Base-by-base conservation (phyloP, 768 basidiomycete genomes). In the Amanita rubescens region DNA sequence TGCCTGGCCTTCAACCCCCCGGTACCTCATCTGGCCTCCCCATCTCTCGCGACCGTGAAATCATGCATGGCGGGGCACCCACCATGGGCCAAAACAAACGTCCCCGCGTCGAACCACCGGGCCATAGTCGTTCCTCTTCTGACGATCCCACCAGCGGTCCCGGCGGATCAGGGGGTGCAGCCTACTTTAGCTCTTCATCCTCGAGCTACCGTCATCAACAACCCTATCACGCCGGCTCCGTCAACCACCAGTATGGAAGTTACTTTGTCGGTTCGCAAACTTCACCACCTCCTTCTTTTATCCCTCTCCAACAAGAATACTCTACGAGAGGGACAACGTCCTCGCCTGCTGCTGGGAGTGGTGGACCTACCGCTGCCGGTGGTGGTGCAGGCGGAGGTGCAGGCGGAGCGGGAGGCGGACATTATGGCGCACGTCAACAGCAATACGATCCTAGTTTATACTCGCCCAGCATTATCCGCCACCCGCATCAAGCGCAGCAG, bases 301-400 rank as follows among this genome's bases (percentile, higher is more conserved):
- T 70, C 22, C 69, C 67, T 9, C 64, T 67, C n/a, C 62, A 64
- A 30, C 59, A 65, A 14, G 65, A 67, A 42, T 66, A 63, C 44
- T 60, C 59, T 33, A 54, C 48, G 32, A 51, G 59, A 17, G 34
- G 50, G 20, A 45, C 58, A 17, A 32, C 54, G 46, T 24, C 38
- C 25, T 50, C 47, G 14, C 25, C 44, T 10, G 61, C 60, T 1
- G 50, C 58, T 35, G 63, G 59, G 0, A 51, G 58, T 5, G 57
- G 54, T 9, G 56, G 25, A 6, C 35, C 45, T 12, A 27, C 57
- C 10, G 59, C 59, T n/a, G 57, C 55, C 19, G 63, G 63, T 1
- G 53, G 58, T 35, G 27, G 27, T 30, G 27, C 27, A 3, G 27
- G 27, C 27, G 27, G 27, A 30, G 27, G 27, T 30, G 27, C 27